phyloP scores from a whole-genome alignment of 2,329 filamentous ascomycete species.

The Fusarium tricinctum region DNA sequence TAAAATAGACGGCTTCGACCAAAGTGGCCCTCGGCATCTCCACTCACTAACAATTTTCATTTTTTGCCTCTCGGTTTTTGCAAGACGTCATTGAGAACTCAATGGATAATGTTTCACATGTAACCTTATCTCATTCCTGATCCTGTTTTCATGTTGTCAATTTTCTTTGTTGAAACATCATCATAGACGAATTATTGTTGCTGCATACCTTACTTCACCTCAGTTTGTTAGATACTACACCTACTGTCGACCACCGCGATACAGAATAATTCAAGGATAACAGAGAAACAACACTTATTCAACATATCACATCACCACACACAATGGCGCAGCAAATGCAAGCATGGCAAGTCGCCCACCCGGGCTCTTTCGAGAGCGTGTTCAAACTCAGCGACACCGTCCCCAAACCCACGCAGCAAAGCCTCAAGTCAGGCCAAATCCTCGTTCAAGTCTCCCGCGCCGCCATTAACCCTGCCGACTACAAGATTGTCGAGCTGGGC shows the following conservation, averaged over 20 bases:
- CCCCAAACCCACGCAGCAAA: slow-evolving; percentile 36
- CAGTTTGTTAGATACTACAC: background rate
- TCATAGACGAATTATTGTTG: background rate
- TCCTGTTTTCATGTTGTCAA: background rate
- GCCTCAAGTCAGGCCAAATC: slow-evolving; percentile 52
- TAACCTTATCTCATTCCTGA: slow-evolving; percentile 2
- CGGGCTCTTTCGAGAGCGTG: slow-evolving; percentile 46
- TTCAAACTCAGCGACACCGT: slow-evolving; percentile 42
- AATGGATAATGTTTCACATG: background rate
- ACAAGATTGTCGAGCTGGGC: slow-evolving; percentile 62
- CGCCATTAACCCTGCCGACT: slow-evolving; percentile 64
- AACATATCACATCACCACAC: background rate
- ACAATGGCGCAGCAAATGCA: slow-evolving; percentile 45
- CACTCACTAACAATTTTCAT: slow-evolving; percentile 14
- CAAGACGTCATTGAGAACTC: slow-evolving; percentile 35
- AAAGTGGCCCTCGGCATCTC: slow-evolving; percentile 21
- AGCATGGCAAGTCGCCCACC: slow-evolving; percentile 49
- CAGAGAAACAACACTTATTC: background rate
- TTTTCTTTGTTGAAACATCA: background rate
- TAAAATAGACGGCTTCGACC: slow-evolving; percentile 6
- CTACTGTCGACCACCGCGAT: too few relatives aligned
- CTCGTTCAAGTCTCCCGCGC: slow-evolving; percentile 61
- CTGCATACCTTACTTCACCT: background rate
- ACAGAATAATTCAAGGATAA: background rate
- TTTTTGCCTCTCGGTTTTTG: background rate